Evolutionary conservation across 495 filamentous ascomycete species (phyloP).

Genomic region (Penicillium tannophilum): DNA sequence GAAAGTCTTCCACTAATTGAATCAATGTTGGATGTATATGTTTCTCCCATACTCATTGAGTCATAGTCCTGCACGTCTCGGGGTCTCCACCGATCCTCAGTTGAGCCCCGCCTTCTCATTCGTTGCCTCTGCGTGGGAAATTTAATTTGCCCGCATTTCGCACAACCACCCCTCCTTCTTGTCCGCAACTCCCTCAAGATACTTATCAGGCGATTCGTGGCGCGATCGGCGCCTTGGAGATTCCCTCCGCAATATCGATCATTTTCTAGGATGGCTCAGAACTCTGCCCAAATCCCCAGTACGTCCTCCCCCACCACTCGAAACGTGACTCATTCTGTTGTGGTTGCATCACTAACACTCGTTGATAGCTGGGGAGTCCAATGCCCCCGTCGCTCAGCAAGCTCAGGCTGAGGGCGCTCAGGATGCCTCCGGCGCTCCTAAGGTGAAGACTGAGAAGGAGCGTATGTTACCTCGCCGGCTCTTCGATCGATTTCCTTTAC

Average conservation of each 20-base stretch:
- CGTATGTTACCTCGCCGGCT: conserved; percentile 35
- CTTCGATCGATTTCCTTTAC: neutral
- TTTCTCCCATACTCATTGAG: neutral
- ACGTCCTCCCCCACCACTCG: conserved; percentile 33
- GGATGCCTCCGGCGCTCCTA: conserved; percentile 47
- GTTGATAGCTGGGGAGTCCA: conserved; percentile 52
- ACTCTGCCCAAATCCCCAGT: conserved; percentile 59
- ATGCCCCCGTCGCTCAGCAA: conserved; percentile 49
- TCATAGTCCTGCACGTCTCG: conserved; percentile 15
- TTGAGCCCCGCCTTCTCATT: conserved; percentile 34
- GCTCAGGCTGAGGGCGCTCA: conserved; percentile 49
- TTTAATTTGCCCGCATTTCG: conserved; percentile 40
- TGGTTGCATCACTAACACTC: conserved; percentile 4
- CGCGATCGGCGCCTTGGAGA: conserved; percentile 54
- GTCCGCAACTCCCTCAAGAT: conserved; percentile 42
- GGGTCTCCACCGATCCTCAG: conserved; percentile 33
- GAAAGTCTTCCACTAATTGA: neutral
- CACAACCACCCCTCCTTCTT: conserved; percentile 38
- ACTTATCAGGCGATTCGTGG: conserved; percentile 52
- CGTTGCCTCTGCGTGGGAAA: conserved; percentile 32
- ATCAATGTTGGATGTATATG: conserved; percentile 2
- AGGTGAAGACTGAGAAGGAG: conserved; percentile 65
- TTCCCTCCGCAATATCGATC: conserved; percentile 45
- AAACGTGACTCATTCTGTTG: neutral
- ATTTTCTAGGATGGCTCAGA: conserved; percentile 60